phyloP scores from a whole-genome alignment of 2,329 filamentous ascomycete species.

The Hymenotorrendiella dingleyae region DNA sequence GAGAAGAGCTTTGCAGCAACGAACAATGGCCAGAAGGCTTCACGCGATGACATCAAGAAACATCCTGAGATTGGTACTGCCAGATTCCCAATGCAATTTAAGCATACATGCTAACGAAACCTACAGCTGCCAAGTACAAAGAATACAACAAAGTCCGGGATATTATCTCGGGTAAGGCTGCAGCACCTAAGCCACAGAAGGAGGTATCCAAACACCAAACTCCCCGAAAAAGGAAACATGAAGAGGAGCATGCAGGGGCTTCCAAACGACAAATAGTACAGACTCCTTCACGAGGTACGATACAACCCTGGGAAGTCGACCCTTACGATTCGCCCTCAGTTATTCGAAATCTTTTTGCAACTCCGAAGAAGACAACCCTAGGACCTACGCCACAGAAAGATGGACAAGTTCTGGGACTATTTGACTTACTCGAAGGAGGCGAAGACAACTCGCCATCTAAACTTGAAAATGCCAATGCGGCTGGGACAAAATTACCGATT shows the following conservation, averaged over 20 bases:
- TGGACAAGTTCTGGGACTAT: conserved; percentile 69
- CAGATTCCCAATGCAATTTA: neutral
- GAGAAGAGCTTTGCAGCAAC: conserved; percentile 60
- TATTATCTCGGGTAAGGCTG: conserved; percentile 48
- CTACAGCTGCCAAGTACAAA: conserved; percentile 58
- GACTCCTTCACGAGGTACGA: conserved; percentile 35
- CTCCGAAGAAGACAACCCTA: conserved; percentile 53
- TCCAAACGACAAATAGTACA: conserved; percentile 42
- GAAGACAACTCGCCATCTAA: conserved; percentile 38
- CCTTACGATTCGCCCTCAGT: conserved; percentile 50
- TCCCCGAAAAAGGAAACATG: conserved; percentile 32
- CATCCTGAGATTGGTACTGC: conserved; percentile 64
- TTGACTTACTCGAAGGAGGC: conserved; percentile 59
- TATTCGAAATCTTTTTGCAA: conserved; percentile 54
- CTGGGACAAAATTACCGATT: conserved; percentile 19
- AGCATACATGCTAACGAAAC: conserved; percentile 1
- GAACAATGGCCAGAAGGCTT: conserved; percentile 63
- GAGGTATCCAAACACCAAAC: conserved; percentile 30
- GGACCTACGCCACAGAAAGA: conserved; percentile 78
- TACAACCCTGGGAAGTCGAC: conserved; percentile 35
- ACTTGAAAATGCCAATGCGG: conserved; percentile 22
- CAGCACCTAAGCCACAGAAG: conserved; percentile 26
- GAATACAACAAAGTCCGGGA: conserved; percentile 64
- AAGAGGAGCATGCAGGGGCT: conserved; percentile 38
- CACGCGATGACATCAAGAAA: conserved; percentile 69